Evolutionary conservation across 108 stramenopile genomes (phyloP), one percentile per base, ranked within the genome.

Genomic region (Nitzschia palea): DNA sequence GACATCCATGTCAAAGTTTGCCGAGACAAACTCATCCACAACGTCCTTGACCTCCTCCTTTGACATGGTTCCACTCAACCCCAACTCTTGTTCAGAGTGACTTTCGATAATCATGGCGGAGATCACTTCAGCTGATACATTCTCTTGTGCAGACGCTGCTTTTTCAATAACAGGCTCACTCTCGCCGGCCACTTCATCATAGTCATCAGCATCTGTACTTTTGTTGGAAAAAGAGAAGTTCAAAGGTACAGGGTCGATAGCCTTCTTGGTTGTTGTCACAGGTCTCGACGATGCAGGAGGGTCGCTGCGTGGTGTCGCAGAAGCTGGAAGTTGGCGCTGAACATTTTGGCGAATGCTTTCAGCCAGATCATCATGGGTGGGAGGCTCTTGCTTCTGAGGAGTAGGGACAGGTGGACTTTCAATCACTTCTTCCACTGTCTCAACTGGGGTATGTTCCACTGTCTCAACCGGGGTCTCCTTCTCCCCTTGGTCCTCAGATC

Each of bases 31-130:
- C 28, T 60, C 33, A 4, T 74, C 73, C 9, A 67, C 73, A 20
- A 59, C 42, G 22, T 74, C 73, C 42, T 56, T 60, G n/a, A 68
- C 50, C 32, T 68, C 74, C 23, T 76, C 67, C 17, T 62, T 47
- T 18, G 35, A 36, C 34, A 62, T 50, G 10, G 44, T 18, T 4
- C n/a, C 20, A 20, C 23, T 30, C 20, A 56, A 26, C 20, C 36
- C 20, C 44, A 32, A 31, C 34, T 76, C 55, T 32, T 59, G 34
- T 44, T 53, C 74, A 47, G 45, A 34, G 2, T 65, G 48, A 44
- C 62, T 74, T 47, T 40, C 33, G 26, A 67, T 37, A 33, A 67
- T 63, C 50, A 60, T 60, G 12, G 52, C 54, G n/a, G 65, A 51
- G 27, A 74, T 44, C n/a, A 4, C n/a, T 12, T 20, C 47, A 10